These are phyloP conservation scores for Trichomonascus vanleenenianus DNA, from an alignment of 805 yeast genomes.

Conservation along the genomic window DNA sequence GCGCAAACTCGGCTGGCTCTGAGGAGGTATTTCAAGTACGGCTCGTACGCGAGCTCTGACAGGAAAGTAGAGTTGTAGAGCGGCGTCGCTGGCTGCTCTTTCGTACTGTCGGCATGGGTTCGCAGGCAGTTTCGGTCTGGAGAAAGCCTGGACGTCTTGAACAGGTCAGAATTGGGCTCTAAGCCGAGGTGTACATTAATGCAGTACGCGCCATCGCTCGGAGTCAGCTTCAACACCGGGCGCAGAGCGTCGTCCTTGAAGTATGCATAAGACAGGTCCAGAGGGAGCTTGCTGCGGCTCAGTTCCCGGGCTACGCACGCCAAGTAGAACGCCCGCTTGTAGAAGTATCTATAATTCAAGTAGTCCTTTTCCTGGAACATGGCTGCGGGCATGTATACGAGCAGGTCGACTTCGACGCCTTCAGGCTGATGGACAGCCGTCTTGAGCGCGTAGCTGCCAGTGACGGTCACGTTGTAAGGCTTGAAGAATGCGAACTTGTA, in stretches of 20 bases:
- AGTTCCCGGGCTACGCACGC: conserved; percentile 70
- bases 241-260: conserved; percentile 64
- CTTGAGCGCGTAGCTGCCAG: conserved; percentile 85
- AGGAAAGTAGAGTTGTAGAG: conserved; percentile 76
- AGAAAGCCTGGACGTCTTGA: conserved; percentile 66
- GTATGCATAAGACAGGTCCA: conserved; percentile 48
- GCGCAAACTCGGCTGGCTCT: conserved; percentile 69
- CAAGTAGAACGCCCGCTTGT: conserved; percentile 81
- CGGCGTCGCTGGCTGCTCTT: conserved; percentile 49
- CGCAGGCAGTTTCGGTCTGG: conserved; percentile 81
- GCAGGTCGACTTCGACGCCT: conserved; percentile 67
- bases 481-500: conserved; percentile 60
- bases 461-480: conserved; percentile 70
- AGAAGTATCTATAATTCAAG: conserved; percentile 79
- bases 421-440: conserved; percentile 63
- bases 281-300: conserved; percentile 21
- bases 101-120: conserved; percentile 37
- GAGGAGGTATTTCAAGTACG: conserved; percentile 68
- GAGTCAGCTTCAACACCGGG: conserved; percentile 61
- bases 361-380: conserved; percentile 82
- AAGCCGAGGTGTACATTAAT: conserved; percentile 69
- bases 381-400: conserved; percentile 70
- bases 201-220: conserved; percentile 34
- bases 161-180: conserved; percentile 46
- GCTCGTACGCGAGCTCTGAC: conserved; percentile 58